Conservation (phyloP, 176 grass and related monocot species). For the Melocanna baccifera region DNA sequence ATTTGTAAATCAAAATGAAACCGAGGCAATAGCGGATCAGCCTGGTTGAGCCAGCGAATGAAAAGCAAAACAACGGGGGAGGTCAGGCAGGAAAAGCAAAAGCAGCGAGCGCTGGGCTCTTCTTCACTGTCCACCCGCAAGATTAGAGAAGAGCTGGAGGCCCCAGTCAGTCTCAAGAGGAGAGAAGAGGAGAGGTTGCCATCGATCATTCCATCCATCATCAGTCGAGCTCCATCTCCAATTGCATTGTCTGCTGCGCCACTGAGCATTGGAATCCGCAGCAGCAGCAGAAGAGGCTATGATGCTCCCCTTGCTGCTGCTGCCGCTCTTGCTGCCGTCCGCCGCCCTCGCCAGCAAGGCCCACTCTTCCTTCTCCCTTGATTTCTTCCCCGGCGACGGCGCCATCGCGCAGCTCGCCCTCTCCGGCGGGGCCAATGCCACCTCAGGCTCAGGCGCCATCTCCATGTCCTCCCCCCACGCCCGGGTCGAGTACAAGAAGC, state of each 20-base stretch:
- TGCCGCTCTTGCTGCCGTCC: not conserved
- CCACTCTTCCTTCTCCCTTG: conserved; percentile 48
- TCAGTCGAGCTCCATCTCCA: not conserved
- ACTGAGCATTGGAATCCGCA: too few relatives aligned
- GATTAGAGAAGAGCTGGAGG: too few relatives aligned
- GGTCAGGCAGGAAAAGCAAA: too few relatives aligned
- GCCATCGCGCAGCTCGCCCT: conserved; percentile 53
- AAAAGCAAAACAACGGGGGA: too few relatives aligned
- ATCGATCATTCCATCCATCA: not conserved
- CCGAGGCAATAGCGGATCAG: too few relatives aligned
- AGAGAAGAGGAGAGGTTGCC: not conserved
- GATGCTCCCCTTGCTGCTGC: not conserved
- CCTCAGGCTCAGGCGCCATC: conserved; percentile 31
- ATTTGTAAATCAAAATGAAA: too few relatives aligned
- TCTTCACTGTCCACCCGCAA: too few relatives aligned
- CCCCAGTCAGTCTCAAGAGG: not conserved
- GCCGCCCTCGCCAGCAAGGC: not conserved
- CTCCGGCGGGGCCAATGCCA: conserved; percentile 45
- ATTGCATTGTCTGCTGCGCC: too few relatives aligned
- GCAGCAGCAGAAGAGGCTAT: not conserved
- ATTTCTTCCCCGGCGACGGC: conserved; percentile 49
- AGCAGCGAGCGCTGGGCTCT: too few relatives aligned
- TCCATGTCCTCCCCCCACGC: conserved; percentile 41
- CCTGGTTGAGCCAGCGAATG: too few relatives aligned
- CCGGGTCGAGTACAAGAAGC: conserved; percentile 40